A percentile compares a stretch with the other conserved stretches of the same genome.
phyloP scores from a whole-genome alignment of 2,329 filamentous ascomycete genomes.

The Penicillium rolfsii region DNA sequence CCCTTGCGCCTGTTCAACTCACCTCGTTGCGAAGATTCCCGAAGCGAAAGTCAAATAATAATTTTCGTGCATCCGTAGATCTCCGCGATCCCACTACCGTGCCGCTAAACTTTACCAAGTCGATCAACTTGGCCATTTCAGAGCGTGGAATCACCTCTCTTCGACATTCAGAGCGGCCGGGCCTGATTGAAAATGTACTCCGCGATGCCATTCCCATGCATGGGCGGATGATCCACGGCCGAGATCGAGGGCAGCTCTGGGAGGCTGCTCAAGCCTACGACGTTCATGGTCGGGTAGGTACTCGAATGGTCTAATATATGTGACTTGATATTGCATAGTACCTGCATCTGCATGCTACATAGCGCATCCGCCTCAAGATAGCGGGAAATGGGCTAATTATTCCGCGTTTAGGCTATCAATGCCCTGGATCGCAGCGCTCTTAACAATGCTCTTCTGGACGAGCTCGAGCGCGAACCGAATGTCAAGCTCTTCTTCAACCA shows the following conservation, averaged over 20 bases:
- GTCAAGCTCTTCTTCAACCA: constrained; percentile 92
- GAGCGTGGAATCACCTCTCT: constrained; percentile 92
- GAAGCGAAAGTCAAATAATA: constrained; percentile 20
- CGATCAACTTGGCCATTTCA: constrained; percentile 95
- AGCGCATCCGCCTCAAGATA: constrained; percentile 8
- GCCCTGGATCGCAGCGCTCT: constrained; percentile 83
- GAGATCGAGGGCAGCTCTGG: constrained; percentile 67
- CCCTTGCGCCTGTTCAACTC: constrained; percentile 5
- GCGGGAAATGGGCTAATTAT: neutral
- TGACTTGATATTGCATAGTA: neutral
- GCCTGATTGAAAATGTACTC: constrained; percentile 74
- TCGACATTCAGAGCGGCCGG: constrained; percentile 66
- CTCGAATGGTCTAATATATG: neutral
- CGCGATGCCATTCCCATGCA: constrained; percentile 85
- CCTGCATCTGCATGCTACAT: constrained; percentile 7
- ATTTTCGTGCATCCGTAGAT: constrained; percentile 59
- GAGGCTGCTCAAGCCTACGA: constrained; percentile 89
- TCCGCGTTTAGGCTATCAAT: constrained; percentile 67
- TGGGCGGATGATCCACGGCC: constrained; percentile 93
- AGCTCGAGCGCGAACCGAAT: constrained; percentile 80
- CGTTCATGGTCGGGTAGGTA: constrained; percentile 75
- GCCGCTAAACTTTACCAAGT: constrained; percentile 93
- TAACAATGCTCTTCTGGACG: constrained; percentile 81
- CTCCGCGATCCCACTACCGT: constrained; percentile 79
- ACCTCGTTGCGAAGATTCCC: constrained; percentile 20